Conservation (phyloP, 108 stramenopile genomes). For the Craspedostauros australis region DNA sequence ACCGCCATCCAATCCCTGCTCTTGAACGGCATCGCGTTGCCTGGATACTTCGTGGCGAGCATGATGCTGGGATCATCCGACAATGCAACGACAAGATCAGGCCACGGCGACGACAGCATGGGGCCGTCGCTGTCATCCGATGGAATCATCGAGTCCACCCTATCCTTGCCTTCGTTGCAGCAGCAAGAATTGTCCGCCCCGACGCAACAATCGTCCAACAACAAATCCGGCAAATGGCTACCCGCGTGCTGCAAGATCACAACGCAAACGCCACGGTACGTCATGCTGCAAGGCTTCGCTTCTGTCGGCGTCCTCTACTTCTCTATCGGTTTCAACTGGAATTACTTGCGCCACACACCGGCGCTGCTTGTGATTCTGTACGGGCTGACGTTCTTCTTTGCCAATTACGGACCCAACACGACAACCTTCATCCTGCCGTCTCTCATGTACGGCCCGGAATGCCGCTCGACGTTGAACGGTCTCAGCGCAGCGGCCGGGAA, state of each 20-base stretch:
- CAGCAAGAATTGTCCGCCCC: too few species aligned
- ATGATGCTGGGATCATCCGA: constrained; percentile 57
- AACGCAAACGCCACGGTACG: constrained; percentile 67
- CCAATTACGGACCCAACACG: constrained; percentile 86
- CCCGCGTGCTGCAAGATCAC: constrained; percentile 20
- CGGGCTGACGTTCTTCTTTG: constrained; percentile 81
- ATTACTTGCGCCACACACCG: constrained; percentile 32
- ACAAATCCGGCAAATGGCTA: too few species aligned
- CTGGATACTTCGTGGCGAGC: constrained; percentile 72
- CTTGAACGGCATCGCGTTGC: constrained; percentile 56
- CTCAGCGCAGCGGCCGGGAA: constrained; percentile 79
- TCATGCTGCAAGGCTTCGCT: constrained; percentile 82
- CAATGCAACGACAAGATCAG: too few species aligned
- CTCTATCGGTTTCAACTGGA: constrained; percentile 63
- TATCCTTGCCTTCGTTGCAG: too few species aligned
- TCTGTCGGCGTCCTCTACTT: constrained; percentile 64
- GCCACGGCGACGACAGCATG: too few species aligned
- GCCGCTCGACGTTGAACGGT: constrained; percentile 82
- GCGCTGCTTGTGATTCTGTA: constrained; percentile 52
- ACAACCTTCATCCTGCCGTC: constrained; percentile 70
- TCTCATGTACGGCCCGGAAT: constrained; percentile 57
- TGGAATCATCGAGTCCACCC: too few species aligned
- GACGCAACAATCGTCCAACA: too few species aligned
- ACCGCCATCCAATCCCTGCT: constrained; percentile 36
- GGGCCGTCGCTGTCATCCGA: too few species aligned